Evolutionary conservation across 495 filamentous ascomycete genomes (phyloP).

Genomic region (Penicillium herquei): DNA sequence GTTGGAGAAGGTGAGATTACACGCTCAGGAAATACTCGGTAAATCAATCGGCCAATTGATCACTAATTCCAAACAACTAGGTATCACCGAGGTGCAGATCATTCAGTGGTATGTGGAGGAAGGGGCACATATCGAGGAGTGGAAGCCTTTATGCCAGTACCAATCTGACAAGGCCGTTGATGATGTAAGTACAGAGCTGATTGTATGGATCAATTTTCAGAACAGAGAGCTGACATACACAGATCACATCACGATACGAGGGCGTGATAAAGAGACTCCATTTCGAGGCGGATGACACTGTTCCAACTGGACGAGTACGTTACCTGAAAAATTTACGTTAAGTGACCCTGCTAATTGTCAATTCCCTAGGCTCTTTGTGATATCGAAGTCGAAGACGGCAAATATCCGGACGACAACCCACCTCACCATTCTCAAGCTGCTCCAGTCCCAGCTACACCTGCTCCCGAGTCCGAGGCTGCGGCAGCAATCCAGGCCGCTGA

Average conservation of each 20-base stretch:
- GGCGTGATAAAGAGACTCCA: slow-evolving; percentile 95
- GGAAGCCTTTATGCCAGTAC: slow-evolving; percentile 95
- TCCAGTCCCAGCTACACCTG: slow-evolving; percentile 24
- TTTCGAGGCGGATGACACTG: slow-evolving; percentile 94
- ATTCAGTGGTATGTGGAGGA: slow-evolving; percentile 99
- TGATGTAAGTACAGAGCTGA: slow-evolving; percentile 53
- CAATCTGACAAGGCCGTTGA: slow-evolving; percentile 99
- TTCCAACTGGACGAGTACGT: slow-evolving; percentile 76
- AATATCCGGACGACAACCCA: slow-evolving; percentile 55
- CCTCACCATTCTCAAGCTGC: slow-evolving; percentile 31
- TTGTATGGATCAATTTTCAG: neutral
- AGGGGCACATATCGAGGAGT: slow-evolving; percentile 93
- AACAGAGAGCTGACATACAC: slow-evolving; percentile 10
- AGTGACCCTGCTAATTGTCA: neutral
- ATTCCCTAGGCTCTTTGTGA: slow-evolving; percentile 47
- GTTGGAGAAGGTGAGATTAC: slow-evolving; percentile 81
- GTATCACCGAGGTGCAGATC: slow-evolving; percentile 96
- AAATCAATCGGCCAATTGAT: slow-evolving; percentile 6
- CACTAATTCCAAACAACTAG: slow-evolving; percentile 41
- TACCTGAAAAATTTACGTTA: neutral
- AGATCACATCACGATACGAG: slow-evolving; percentile 92
- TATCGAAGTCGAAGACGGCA: slow-evolving; percentile 58
- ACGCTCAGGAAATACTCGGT: neutral
- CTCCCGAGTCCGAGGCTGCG: slow-evolving; percentile 12
- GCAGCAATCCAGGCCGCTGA: slow-evolving; percentile 23